These are phyloP conservation scores for Pseudopyricularia javanii DNA, from an alignment of 2,329 filamentous ascomycete species.

Conservation along the genomic window DNA sequence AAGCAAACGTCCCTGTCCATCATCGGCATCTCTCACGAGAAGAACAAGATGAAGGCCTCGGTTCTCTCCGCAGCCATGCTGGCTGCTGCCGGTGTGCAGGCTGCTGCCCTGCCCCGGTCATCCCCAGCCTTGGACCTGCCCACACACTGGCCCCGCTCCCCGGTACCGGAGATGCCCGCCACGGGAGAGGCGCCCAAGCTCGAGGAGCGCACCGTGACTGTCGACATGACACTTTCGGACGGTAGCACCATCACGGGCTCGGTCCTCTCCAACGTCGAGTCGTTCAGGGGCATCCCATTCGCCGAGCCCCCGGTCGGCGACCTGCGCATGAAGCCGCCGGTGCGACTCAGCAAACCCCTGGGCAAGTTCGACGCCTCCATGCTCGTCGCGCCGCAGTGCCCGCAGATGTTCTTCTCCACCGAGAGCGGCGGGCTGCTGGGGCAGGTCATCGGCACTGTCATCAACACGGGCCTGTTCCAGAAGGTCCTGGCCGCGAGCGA, in stretches of 20 bases:
- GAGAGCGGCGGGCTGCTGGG: conserved; percentile 24
- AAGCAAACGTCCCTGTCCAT: neutral
- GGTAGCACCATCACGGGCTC: conserved; percentile 44
- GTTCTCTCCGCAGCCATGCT: neutral
- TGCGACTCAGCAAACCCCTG: conserved; percentile 40
- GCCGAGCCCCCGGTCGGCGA: conserved; percentile 55
- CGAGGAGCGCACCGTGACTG: conserved; percentile 35
- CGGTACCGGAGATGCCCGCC: neutral
- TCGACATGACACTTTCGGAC: conserved; percentile 29
- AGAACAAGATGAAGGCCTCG: neutral
- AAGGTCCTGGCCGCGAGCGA: conserved; percentile 40
- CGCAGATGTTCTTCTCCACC: conserved; percentile 55
- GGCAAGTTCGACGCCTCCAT: conserved; percentile 51
- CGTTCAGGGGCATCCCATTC: conserved; percentile 65
- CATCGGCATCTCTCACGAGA: neutral
- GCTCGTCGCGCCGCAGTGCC: conserved; percentile 45
- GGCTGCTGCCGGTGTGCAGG: neutral
- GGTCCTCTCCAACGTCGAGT: conserved; percentile 40
- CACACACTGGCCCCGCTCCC: no score
- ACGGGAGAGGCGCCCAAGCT: conserved; percentile 8
- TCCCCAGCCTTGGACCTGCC: neutral
- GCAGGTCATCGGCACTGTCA: conserved; percentile 33
- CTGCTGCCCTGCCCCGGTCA: neutral
- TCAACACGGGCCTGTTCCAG: conserved; percentile 47
- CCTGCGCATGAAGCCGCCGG: conserved; percentile 58